Evolutionary conservation across 257 asterid genomes (phyloP), one percentile per base, ranked within the genome.

Genomic region (Avicennia marina): DNA sequence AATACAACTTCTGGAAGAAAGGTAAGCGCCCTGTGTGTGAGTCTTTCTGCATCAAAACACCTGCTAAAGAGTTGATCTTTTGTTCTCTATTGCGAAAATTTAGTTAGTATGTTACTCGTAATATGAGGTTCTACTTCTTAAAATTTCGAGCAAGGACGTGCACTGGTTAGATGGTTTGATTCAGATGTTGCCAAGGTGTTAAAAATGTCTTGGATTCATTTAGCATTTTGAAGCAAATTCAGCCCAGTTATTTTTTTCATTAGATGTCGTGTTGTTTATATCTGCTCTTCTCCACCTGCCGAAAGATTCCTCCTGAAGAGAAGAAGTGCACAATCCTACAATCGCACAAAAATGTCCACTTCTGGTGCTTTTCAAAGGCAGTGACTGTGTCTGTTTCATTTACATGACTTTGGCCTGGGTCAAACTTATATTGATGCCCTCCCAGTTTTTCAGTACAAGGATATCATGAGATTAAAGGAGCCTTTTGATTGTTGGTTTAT

Each of bases 401-500:
- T 78, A 7, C 88, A 83, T 60, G 93, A 83, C 51, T 83, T 84
- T 21, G 89, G 93, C 18, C 52, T 83, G 49, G 93, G 80, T 64
- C 93, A 83, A 42, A 64, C 77, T 45, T 56, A 68, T 40, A 78
- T 83, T 58, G 93, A 83, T 69, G 61, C 88, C 6, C 80, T 83
- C 11, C 93, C 89, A 12, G 70, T 83, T 15, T 83, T 83, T 64
- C 39, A 65, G 4, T 80, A 80, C 70, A 76, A 75, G 56, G 88
- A 83, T 17, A 63, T 83, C 18, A 59, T 70, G 70, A 89, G 88
- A 4, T 21, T 56, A 5, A 78, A 75, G 21, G 93, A 80, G 72
- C 86, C 83, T 19, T 83, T 80, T 50, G 93, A 83, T 56, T 83
- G 89, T 83, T 32, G 80, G 93, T 64, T 72, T 83, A 0, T 78